These are phyloP conservation scores for Kluyveromyces sp. DNA, from an alignment of 1,139 yeast genomes.

Conservation along the genomic window DNA sequence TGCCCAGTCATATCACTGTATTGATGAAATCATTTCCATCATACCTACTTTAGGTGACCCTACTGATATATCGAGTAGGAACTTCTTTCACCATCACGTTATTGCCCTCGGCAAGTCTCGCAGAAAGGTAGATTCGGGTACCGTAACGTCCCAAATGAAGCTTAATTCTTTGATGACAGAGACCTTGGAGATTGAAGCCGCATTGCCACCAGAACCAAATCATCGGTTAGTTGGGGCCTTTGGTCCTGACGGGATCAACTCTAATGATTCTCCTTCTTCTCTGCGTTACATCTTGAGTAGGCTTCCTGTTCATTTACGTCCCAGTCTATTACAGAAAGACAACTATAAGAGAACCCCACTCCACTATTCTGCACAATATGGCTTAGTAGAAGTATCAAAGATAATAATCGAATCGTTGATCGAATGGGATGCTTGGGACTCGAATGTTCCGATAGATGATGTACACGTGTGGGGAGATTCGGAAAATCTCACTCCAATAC, in stretches of 20 bases:
- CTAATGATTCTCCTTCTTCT: slow-evolving; percentile 48
- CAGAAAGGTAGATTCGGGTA: slow-evolving; percentile 9
- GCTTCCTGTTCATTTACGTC: slow-evolving; percentile 46
- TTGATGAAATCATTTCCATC: slow-evolving; percentile 45
- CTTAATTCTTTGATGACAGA: slow-evolving; percentile 13
- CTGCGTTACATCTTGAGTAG: slow-evolving; percentile 47
- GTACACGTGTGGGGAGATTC: slow-evolving; percentile 70
- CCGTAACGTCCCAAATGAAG: slow-evolving; percentile 3
- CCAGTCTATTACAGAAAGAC: slow-evolving; percentile 58
- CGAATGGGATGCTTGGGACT: slow-evolving; percentile 47
- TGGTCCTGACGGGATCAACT: slow-evolving; percentile 63
- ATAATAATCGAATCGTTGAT: slow-evolving; percentile 48
- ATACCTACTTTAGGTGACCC: slow-evolving; percentile 51
- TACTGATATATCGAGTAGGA: slow-evolving; percentile 72
- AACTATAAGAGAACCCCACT: slow-evolving; percentile 77
- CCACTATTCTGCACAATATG: slow-evolving; percentile 87
- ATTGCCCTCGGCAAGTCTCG: slow-evolving; percentile 60
- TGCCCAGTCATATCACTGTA: slow-evolving; percentile 45
- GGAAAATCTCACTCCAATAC: slow-evolving; percentile 76
- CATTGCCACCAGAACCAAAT: slow-evolving; percentile 43
- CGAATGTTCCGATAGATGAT: slow-evolving; percentile 50
- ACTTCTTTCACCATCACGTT: slow-evolving; percentile 76
- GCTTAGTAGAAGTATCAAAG: slow-evolving; percentile 57
- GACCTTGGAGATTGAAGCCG: slow-evolving; percentile 38
- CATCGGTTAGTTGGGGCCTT: slow-evolving; percentile 39